phyloP scores from a whole-genome alignment of 2,329 filamentous ascomycete genomes.

The Colletotrichum endophyticum region DNA sequence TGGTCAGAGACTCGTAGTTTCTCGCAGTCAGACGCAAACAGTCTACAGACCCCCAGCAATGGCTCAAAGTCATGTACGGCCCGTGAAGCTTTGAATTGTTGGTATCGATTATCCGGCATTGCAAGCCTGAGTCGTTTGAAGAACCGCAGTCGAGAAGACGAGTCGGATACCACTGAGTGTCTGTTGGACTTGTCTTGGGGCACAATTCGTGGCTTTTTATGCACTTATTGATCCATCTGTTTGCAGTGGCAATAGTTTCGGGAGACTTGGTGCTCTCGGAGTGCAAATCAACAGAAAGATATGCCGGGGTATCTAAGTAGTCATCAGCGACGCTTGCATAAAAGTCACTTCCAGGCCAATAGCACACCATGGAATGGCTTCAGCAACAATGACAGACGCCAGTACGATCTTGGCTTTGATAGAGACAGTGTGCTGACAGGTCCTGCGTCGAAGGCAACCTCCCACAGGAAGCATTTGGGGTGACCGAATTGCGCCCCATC shows the following conservation, averaged over 20 bases:
- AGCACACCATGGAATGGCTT: neutral
- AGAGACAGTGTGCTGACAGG: neutral
- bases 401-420: neutral
- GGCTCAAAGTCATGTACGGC: neutral
- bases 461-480: neutral
- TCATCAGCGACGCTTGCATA: fast-evolving
- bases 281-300: fast-evolving
- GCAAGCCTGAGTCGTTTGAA: fast-evolving
- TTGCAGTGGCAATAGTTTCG: neutral
- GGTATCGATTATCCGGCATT: neutral
- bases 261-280: fast-evolving
- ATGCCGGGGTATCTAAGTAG: fast-evolving
- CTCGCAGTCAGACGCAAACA: neutral
- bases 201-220: neutral
- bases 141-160: neutral
- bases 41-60: neutral
- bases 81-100: neutral
- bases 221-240: neutral
- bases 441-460: fast-evolving
- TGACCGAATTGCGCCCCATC: neutral
- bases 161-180: neutral
- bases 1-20: no score
- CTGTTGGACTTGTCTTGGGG: neutral
- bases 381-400: neutral
- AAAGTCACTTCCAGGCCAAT: fast-evolving